A percentile compares a stretch with the other conserved stretches of the same genome.
phyloP scores from a whole-genome alignment of 331 rosid genomes.

The Pyracantha coccinea region DNA sequence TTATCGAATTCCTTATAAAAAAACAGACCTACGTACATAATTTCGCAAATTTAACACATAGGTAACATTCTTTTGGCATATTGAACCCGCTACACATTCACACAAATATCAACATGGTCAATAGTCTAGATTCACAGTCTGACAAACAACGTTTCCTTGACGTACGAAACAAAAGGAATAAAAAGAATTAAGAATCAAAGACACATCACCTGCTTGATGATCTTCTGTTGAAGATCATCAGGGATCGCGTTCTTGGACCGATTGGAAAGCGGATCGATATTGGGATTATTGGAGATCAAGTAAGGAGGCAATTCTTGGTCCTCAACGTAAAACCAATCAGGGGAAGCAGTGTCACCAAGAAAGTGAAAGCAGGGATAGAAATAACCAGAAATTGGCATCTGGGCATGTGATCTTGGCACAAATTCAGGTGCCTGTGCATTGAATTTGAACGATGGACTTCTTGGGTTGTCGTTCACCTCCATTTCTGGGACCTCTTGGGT shows the following conservation, averaged over 20 bases:
- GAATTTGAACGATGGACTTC: constrained; percentile 46
- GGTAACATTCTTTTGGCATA: background rate
- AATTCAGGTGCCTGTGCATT: constrained; percentile 94
- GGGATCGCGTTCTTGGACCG: constrained; percentile 43
- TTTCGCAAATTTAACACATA: no score
- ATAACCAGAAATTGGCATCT: constrained; percentile 65
- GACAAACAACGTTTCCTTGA: no score
- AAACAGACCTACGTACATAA: no score
- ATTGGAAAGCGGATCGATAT: constrained; percentile 14
- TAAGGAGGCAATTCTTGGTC: constrained; percentile 53
- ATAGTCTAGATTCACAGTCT: no score
- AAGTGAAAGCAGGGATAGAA: constrained; percentile 67
- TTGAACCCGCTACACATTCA: background rate
- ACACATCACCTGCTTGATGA: constrained; percentile 63
- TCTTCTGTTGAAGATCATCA: constrained; percentile 67
- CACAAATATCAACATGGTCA: background rate
- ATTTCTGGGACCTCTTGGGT: constrained; percentile 21
- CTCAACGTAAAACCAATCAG: constrained; percentile 71
- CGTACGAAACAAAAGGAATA: background rate
- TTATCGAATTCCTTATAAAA: background rate
- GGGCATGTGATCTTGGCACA: constrained; percentile 75
- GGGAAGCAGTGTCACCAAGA: constrained; percentile 51
- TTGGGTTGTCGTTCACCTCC: constrained; percentile 19
- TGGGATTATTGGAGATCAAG: constrained; percentile 32
- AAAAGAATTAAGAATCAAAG: background rate